Percentiles rank a stretch among this genome's conserved stretches.
These are phyloP conservation scores for Mortierella hygrophila DNA, from an alignment of 192 early-diverging fungal genomes.

Conservation along the genomic window DNA sequence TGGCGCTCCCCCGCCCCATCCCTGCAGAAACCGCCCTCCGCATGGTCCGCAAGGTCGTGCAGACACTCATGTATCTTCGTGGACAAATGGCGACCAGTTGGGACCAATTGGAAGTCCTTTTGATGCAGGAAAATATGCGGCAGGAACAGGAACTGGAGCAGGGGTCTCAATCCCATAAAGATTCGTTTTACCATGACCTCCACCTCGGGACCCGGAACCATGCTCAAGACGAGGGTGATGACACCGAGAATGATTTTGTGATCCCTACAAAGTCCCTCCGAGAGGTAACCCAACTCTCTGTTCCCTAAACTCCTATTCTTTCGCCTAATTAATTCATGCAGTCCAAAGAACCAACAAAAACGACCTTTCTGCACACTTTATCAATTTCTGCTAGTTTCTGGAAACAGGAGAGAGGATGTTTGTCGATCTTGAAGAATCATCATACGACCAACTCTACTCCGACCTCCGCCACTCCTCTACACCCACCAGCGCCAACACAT, in stretches of 20 bases:
- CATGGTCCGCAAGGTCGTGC: conserved; percentile 18
- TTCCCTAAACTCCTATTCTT: not conserved
- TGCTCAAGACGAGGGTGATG: not conserved
- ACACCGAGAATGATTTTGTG: not conserved
- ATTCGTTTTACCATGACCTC: not conserved
- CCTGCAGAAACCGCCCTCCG: conserved; percentile 20
- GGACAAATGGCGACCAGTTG: conserved; percentile 22
- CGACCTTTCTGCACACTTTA: not conserved
- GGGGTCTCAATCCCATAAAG: not conserved
- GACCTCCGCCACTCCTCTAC: conserved; percentile 4
- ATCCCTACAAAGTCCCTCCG: conserved; percentile 25
- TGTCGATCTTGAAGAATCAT: conserved; percentile 27
- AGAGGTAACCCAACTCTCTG: not conserved
- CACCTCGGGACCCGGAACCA: not conserved
- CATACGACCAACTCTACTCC: conserved; percentile 20
- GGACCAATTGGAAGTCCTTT: conserved; percentile 33
- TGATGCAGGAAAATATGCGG: not conserved
- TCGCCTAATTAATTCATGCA: not conserved
- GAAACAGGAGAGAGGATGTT: conserved; percentile 36
- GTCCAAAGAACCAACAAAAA: not conserved
- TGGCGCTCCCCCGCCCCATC: conserved; percentile 21
- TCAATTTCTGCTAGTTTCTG: conserved; percentile 5
- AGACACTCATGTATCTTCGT: conserved; percentile 37
- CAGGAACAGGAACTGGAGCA: conserved; percentile 20
- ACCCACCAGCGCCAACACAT: not conserved